A percentile compares a stretch with the other conserved stretches of the same genome.
These are phyloP conservation scores for Didymella pinodella DNA, from an alignment of 2,329 filamentous ascomycete genomes.

Conservation along the genomic window DNA sequence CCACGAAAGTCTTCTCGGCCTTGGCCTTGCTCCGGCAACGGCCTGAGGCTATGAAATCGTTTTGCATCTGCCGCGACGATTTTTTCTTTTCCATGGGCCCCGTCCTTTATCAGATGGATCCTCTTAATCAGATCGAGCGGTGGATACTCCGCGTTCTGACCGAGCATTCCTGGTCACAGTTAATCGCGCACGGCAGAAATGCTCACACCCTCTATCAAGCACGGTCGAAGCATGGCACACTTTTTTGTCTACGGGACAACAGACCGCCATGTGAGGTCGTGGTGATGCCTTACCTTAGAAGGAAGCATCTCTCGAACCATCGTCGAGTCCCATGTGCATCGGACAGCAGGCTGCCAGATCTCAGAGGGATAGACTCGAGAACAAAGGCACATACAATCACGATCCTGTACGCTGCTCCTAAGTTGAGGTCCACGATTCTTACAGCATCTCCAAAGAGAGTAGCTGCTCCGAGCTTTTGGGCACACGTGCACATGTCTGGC, in stretches of 20 bases:
- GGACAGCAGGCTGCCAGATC: neutral
- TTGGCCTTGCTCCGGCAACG: slow-evolving; percentile 10
- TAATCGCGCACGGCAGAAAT: neutral
- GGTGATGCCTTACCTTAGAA: neutral
- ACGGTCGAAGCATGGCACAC: neutral
- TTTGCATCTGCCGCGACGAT: slow-evolving; percentile 11
- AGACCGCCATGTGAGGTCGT: neutral
- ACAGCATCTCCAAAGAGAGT: neutral
- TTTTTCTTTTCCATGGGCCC: slow-evolving; percentile 14
- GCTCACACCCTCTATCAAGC: neutral
- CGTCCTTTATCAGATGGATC: slow-evolving; percentile 15
- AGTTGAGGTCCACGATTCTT: neutral
- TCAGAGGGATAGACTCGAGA: neutral
- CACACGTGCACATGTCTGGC: slow-evolving; percentile 7
- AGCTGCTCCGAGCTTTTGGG: slow-evolving; percentile 5
- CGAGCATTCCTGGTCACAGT: slow-evolving; percentile 1
- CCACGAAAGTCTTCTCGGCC: slow-evolving; percentile 9
- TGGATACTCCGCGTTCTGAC: slow-evolving; percentile 10
- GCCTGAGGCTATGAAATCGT: slow-evolving; percentile 21
- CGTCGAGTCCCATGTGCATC: neutral
- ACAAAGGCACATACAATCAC: neutral
- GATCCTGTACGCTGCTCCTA: neutral
- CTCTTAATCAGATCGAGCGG: slow-evolving; percentile 5
- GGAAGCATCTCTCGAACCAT: neutral
- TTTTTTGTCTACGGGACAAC: neutral